phyloP scores from a whole-genome alignment of 2,329 filamentous ascomycete species.

The Neofusicoccum sp. region DNA sequence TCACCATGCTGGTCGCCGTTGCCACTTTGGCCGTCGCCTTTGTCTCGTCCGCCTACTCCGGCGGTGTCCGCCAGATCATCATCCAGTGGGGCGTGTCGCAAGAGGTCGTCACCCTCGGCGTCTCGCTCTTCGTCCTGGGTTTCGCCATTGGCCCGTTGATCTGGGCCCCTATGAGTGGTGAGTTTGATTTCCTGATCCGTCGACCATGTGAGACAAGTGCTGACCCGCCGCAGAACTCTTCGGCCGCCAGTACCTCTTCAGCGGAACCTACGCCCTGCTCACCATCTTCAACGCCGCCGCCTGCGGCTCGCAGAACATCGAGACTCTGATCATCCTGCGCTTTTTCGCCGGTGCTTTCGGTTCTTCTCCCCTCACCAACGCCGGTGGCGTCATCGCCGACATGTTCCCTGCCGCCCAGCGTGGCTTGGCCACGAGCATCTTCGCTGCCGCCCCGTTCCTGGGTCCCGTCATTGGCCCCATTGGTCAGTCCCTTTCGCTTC shows the following conservation, averaged over 20 bases:
- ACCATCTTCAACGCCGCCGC: constrained; percentile 43
- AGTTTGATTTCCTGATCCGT: not conserved
- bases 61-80: constrained; percentile 56
- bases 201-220: not conserved
- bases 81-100: constrained; percentile 52
- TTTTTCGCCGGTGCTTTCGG: constrained; percentile 47
- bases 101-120: constrained; percentile 59
- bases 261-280: constrained; percentile 35
- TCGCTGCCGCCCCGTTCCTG: constrained; percentile 22
- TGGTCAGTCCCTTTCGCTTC: not conserved
- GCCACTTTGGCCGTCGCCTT: constrained; percentile 69
- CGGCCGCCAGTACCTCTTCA: constrained; percentile 43
- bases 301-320: constrained; percentile 45
- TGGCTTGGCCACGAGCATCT: constrained; percentile 23
- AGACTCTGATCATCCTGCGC: constrained; percentile 45
- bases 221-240: constrained; percentile 51
- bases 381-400: constrained; percentile 48
- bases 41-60: constrained; percentile 66
- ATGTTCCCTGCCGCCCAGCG: constrained; percentile 40
- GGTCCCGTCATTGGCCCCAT: constrained; percentile 25
- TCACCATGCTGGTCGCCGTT: constrained; percentile 62
- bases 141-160: constrained; percentile 59
- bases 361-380: constrained; percentile 45
- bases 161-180: constrained; percentile 55
- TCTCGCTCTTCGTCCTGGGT: constrained; percentile 64